Conservation (phyloP, 441 rosid genomes). For the Eutrema salsugineum region DNA sequence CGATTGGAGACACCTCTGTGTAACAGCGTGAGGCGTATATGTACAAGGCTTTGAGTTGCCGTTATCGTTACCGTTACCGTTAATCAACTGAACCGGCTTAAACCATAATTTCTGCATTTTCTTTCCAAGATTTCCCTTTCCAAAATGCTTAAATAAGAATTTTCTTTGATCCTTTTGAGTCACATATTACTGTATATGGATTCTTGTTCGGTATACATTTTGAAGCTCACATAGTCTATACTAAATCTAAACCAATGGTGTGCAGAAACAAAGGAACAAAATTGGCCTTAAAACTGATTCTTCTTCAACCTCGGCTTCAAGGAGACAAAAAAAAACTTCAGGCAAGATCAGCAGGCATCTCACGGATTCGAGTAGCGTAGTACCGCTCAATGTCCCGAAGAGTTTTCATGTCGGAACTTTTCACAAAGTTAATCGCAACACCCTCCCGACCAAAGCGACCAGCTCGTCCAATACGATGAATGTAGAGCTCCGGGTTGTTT, state of each 20-base stretch:
- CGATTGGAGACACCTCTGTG: neutral
- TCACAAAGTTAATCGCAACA: constrained; percentile 91
- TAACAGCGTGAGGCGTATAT: neutral
- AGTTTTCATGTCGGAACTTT: constrained; percentile 81
- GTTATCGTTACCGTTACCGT: neutral
- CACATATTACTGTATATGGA: too few relatives aligned
- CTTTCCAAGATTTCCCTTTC: too few relatives aligned
- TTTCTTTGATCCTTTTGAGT: too few relatives aligned
- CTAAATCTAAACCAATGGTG: constrained; percentile 3
- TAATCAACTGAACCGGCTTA: neutral
- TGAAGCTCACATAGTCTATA: neutral
- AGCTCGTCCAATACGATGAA: constrained; percentile 94
- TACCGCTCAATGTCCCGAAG: constrained; percentile 87
- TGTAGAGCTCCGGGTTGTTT: constrained; percentile 88
- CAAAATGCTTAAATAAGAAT: too few relatives aligned
- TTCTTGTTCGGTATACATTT: neutral
- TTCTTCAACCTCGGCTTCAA: neutral
- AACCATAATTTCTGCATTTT: too few relatives aligned
- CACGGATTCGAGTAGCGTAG: constrained; percentile 83
- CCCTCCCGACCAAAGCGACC: constrained; percentile 98
- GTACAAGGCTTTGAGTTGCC: neutral
- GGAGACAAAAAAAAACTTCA: constrained; percentile 14
- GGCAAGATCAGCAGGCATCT: constrained; percentile 94
- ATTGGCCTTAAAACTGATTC: neutral
- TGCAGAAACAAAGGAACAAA: neutral